phyloP scores from a whole-genome alignment of 2,329 filamentous ascomycete genomes.

The Alternaria angustiovoidea region DNA sequence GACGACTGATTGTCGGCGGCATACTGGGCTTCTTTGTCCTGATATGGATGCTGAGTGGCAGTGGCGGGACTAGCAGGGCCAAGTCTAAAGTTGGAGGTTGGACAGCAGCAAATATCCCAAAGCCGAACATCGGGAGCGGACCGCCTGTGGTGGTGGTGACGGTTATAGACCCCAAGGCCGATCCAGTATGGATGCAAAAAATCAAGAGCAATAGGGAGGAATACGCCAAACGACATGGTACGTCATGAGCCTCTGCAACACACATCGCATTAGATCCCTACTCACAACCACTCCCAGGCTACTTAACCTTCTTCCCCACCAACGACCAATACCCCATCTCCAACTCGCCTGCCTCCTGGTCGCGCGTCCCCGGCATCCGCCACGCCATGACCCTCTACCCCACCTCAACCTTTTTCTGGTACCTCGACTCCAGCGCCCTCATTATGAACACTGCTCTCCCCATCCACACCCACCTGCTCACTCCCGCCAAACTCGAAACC shows the following conservation, averaged over 20 bases:
- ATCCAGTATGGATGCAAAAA: conserved; percentile 72
- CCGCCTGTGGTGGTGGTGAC: conserved; percentile 80
- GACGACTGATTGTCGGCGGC: conserved; percentile 63
- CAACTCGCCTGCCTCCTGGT: conserved; percentile 68
- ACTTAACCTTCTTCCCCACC: conserved; percentile 82
- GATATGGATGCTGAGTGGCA: conserved; percentile 48
- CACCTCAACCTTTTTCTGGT: conserved; percentile 83
- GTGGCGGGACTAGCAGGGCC: conserved; percentile 29
- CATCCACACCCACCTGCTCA: conserved; percentile 76
- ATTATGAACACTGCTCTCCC: conserved; percentile 83
- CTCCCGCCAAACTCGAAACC: conserved; percentile 70
- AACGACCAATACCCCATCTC: conserved; percentile 77
- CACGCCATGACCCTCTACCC: conserved; percentile 86
- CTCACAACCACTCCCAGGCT: conserved; percentile 65
- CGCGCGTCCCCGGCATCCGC: conserved; percentile 82
- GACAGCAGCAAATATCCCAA: conserved; percentile 29
- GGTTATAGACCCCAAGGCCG: conserved; percentile 74
- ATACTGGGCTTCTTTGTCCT: conserved; percentile 63
- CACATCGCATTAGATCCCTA: background rate
- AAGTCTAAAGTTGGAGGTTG: conserved; percentile 18
- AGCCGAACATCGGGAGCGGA: conserved; percentile 54
- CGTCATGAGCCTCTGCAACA: background rate
- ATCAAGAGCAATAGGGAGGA: conserved; percentile 83
- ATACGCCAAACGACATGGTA: conserved; percentile 88
- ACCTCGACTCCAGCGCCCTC: conserved; percentile 81